Conservation (phyloP, 495 filamentous ascomycete species). For the Annulohypoxylon stygium region DNA sequence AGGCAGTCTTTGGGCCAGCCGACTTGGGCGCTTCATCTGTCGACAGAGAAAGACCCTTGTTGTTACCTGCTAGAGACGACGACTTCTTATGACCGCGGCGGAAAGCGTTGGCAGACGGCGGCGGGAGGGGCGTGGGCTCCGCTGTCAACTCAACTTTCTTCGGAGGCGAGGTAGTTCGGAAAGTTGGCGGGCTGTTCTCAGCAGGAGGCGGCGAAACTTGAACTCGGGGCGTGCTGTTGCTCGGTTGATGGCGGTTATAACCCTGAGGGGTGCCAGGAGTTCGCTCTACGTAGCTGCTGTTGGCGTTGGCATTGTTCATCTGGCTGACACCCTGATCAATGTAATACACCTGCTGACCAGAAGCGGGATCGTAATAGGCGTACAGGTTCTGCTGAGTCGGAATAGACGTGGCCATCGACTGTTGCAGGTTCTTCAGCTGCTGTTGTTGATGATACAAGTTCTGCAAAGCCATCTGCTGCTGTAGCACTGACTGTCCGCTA, state of each 20-base stretch:
- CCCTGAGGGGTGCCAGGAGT: constrained; percentile 49
- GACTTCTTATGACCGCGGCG: constrained; percentile 93
- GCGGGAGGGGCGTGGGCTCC: constrained; percentile 80
- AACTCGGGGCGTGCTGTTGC: constrained; percentile 67
- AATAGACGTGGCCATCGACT: constrained; percentile 65
- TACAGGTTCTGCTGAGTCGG: constrained; percentile 71
- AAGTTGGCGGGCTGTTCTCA: constrained; percentile 62
- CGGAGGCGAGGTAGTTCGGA: constrained; percentile 76
- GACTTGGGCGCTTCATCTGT: constrained; percentile 69
- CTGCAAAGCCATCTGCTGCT: constrained; percentile 58
- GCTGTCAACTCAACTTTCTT: constrained; percentile 70
- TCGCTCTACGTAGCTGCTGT: constrained; percentile 42
- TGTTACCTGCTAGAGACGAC: constrained; percentile 77
- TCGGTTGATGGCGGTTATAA: constrained; percentile 57
- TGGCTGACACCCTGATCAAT: constrained; percentile 64
- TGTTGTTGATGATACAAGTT: constrained; percentile 71
- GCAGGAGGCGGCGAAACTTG: constrained; percentile 83
- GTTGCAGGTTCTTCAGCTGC: constrained; percentile 79
- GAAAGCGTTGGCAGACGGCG: constrained; percentile 85
- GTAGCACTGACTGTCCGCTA: constrained; percentile 59
- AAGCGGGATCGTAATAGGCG: constrained; percentile 83
- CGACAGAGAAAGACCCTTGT: constrained; percentile 70
- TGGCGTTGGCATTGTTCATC: constrained; percentile 48
- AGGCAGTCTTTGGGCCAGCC: constrained; percentile 79
- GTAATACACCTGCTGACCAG: constrained; percentile 80